Evolutionary conservation across 2,329 filamentous ascomycete genomes (phyloP), one percentile per base, ranked within the genome.

Genomic region (Phialemoniopsis sp.): DNA sequence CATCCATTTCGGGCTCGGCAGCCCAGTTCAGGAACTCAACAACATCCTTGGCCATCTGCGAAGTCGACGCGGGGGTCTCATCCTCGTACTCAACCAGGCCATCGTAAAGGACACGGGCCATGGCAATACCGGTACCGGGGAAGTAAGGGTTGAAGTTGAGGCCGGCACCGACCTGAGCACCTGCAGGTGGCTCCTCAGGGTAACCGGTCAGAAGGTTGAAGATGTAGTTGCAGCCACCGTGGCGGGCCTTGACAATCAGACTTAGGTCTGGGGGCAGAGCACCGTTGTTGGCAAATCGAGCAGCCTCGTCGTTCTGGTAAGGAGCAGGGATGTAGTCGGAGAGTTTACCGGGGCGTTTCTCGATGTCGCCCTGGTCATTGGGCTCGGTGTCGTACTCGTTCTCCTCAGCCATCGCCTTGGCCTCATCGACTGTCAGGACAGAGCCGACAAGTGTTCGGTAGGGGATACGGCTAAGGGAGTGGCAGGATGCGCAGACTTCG

Each of bases 111-210:
- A 97, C 93, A 81, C 93, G 91, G 56, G 85, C 91, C 93, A 98
- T 98, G 58, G 87, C 93, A 66, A 98, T 98, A 63, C 91, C 91
- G 55, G 93, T 97, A 62, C 93, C 93, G 42, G 93, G 93, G 84
- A 98, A 98, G 79, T 96, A 98, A 45, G 93, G 93, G 81, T 98
- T 98, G 82, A 98, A 98, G 83, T 97, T 96, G 70, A 98, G 83
- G 59, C 93, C 93, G 46, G 83, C 81, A 56, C 82, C 84, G 44
- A 98, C 85, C 56, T 78, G 72, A 47, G 87, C 89, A 63, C 93
- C 93, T 37, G 93, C 88, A 39, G 93, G 93, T 44, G 89, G 78
- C 72, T 98, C 93, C 54, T 98, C 93, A 45, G 93, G 93, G 70
- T 98, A 98, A 55, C 93, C 93, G 41, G 93, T 98, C 61, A 98